A percentile compares a stretch with the other conserved stretches of the same genome.
Conservation (phyloP, 139 green algal species). For the Astrephomene gubernaculifera region DNA sequence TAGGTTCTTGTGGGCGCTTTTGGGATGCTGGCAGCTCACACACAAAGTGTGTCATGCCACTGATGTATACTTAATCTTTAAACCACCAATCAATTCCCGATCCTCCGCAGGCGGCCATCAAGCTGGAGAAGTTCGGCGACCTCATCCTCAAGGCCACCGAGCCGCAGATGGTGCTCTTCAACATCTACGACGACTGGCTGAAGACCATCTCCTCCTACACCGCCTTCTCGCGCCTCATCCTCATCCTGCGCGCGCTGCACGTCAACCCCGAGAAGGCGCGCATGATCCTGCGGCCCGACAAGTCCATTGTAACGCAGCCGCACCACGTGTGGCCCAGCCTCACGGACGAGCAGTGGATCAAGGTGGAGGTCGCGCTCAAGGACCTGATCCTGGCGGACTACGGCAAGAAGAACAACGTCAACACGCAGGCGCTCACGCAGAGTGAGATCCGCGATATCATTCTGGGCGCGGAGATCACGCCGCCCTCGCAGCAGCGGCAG, state of each 20-base stretch:
- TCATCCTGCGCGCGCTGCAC: conserved; percentile 98
- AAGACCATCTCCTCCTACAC: conserved; percentile 98
- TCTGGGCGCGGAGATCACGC: conserved; percentile 98
- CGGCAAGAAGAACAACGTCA: conserved; percentile 99
- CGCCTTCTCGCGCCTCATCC: conserved; percentile 97
- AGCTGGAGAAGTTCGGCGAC: conserved; percentile 99
- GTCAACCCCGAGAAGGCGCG: conserved; percentile 99
- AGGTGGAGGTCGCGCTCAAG: conserved; percentile 96
- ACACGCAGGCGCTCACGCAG: conserved; percentile 88
- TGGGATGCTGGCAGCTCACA: no score
- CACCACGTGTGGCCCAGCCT: conserved; percentile 99
- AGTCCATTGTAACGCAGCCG: conserved; percentile 94
- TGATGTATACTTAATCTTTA: no score
- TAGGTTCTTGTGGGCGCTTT: no score
- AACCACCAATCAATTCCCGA: background rate
- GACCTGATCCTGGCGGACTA: conserved; percentile 99
- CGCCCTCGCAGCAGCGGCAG: conserved; percentile 95
- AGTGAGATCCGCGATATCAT: conserved; percentile 99
- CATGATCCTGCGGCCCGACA: conserved; percentile 98
- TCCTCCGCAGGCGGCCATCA: conserved; percentile 82
- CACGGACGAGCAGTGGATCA: conserved; percentile 99
- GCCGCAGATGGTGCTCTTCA: conserved; percentile 99
- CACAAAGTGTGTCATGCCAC: no score
- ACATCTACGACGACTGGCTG: conserved; percentile 99
- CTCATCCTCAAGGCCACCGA: conserved; percentile 95